These are phyloP conservation scores for Groenewaldozyma auringiensis DNA, from an alignment of 1,139 yeast species.

Conservation along the genomic window DNA sequence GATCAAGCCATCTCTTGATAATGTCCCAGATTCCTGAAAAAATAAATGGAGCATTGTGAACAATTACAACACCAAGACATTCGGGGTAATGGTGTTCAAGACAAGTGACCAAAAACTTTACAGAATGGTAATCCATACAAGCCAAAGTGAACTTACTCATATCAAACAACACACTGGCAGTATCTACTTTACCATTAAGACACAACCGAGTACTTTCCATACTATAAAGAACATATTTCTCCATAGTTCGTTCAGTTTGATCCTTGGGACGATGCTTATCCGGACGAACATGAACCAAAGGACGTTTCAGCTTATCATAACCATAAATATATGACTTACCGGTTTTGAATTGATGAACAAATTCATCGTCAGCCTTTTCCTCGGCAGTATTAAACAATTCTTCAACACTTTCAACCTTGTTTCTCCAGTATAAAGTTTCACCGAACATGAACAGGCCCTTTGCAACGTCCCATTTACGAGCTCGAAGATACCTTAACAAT, in stretches of 20 bases:
- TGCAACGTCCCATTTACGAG: constrained; percentile 82
- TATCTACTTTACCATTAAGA: constrained; percentile 56
- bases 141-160: constrained; percentile 64
- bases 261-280: constrained; percentile 62
- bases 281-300: constrained; percentile 67
- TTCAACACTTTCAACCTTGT: constrained; percentile 34
- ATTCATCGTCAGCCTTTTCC: constrained; percentile 28
- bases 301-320: constrained; percentile 53
- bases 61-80: constrained; percentile 61
- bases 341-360: constrained; percentile 43
- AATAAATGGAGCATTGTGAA: constrained; percentile 88
- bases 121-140: constrained; percentile 79
- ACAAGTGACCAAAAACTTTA: constrained; percentile 65
- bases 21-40: constrained; percentile 82
- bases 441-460: constrained; percentile 70
- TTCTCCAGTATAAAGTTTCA: constrained; percentile 63
- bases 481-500: constrained; percentile 68
- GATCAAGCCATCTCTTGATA: constrained; percentile 81
- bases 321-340: constrained; percentile 66
- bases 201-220: constrained; percentile 66
- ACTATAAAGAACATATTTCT: constrained; percentile 53
- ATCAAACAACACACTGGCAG: constrained; percentile 71
- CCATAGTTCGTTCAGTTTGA: constrained; percentile 60
- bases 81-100: constrained; percentile 90
- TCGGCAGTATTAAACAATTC: constrained; percentile 10